phyloP scores from a whole-genome alignment of 768 basidiomycete species.

The Mycena chlorophos region DNA sequence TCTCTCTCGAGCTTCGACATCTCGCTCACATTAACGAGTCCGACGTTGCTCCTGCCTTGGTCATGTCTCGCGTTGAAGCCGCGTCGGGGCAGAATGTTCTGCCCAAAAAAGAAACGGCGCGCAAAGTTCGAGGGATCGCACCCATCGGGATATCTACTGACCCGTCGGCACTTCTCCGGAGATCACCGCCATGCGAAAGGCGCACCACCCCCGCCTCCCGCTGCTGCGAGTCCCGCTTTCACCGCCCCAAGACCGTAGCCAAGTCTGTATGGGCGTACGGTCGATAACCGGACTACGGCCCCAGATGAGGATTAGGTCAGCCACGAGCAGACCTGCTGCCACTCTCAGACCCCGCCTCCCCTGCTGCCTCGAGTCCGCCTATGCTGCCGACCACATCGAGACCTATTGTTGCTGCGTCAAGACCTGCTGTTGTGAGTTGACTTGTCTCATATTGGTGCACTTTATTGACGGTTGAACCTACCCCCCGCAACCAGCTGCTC shows the following conservation, averaged over 20 bases:
- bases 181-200: constrained; percentile 57
- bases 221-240: constrained; percentile 51
- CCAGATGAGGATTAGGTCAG: constrained; percentile 59
- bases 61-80: constrained; percentile 85
- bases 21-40: constrained; percentile 41
- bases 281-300: constrained; percentile 36
- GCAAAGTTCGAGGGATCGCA: constrained; percentile 55
- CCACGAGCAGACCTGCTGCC: constrained; percentile 41
- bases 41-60: constrained; percentile 76
- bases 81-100: constrained; percentile 90
- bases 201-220: constrained; percentile 38
- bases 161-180: constrained; percentile 71
- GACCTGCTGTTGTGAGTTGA: neutral
- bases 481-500: constrained; percentile 28
- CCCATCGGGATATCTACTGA: constrained; percentile 76
- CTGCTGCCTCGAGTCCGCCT: constrained; percentile 43
- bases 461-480: constrained; percentile 7
- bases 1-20: neutral
- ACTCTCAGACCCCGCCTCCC: constrained; percentile 41
- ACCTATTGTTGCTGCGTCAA: too few relatives aligned
- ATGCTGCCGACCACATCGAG: constrained; percentile 25
- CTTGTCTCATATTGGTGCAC: neutral
- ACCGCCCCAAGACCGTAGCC: constrained; percentile 40
- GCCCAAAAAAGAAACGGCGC: constrained; percentile 74
- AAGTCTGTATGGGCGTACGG: constrained; percentile 43